Evolutionary conservation across 257 asterid species (phyloP), one percentile per base, ranked within the genome.

Genomic region (Linderniella brevidens): DNA sequence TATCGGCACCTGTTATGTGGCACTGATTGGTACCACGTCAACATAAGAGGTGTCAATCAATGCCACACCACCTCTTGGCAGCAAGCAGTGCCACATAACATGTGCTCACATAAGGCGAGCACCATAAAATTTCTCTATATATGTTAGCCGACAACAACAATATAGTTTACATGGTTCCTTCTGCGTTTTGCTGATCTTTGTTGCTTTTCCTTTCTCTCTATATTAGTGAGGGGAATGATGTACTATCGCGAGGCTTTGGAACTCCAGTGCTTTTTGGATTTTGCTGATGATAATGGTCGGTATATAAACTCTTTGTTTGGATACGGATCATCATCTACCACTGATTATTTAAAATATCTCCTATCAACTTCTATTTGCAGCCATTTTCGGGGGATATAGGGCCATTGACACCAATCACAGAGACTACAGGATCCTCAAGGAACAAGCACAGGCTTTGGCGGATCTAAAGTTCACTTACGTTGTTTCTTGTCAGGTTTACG

Each of bases 211-310:
- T 57, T 55, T 25, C 32, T n/a, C 32, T 41, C 47, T 63, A 50
- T 49, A 32, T 44, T 85, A 90, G 99, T 90, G 49, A 73, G 96
- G 66, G 99, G 99, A 64, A 90, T 90, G 96, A 85, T 85, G 93
- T 90, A 90, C 73, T 82, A 85, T 70, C 71, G 92, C 53, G 85
- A 77, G 49, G 75, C 99, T 44, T 75, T 90, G 64, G 93, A 85
- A 53, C 96, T 90, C 62, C 99, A 90, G 55, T 85, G 83, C 78
- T 90, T 81, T 68, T 71, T 85, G 71, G 99, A 90, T 66, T 67
- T 67, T 73, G 94, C 93, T 37, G 86, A 77, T 56, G 88, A 79
- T 66, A 59, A 73, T 52, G 96, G 99, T 90, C 56, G 60, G 92
- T 61, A 46, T 19, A 32, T 49, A 17, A 15, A 58, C 46, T 35